Evolutionary conservation across 2,329 filamentous ascomycete species (phyloP), one percentile per base, ranked within the genome.

Genomic region (Raffaelea albimanens): DNA sequence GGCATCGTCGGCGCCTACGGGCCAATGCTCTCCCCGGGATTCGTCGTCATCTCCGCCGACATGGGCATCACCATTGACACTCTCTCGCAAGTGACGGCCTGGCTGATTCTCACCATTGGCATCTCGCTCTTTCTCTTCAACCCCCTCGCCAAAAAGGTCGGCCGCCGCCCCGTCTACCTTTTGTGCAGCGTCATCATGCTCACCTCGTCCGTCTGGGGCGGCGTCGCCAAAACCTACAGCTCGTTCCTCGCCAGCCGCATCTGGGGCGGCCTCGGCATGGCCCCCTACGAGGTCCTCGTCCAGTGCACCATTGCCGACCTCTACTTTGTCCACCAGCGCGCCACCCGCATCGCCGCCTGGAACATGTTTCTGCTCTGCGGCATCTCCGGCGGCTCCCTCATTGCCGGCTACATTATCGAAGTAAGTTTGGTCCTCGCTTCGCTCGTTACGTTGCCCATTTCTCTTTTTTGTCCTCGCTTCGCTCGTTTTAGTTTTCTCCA

Each of bases 231-330:
- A 22, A 60, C 61, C 47, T 75, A 73, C 52, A 53, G 53, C 23
- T 69, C 65, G 10, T 72, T 75, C 51, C 57, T 74, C 0, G 71
- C 61, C 4, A 69, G 67, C 44, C 63, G 71, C 13, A 63, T 74
- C 31, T 60, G 73, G 20, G 65, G 65, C 5, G 72, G 67, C 4
- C 56, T 75, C 5, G 70, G 70, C 4, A 73, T 74, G 68, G 70
- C 71, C 0, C 67, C 73, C 0, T 70, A 69, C 48, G 73, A 77
- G 53, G 66, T 73, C 2, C 58, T 78, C 5, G 71, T 77, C 4
- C 72, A 75, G 57, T 71, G 69, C 55, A 75, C 70, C 1, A 67
- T 71, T 42, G 67, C 66, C 5, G 69, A 71, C 44, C 55, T 71
- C 23, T 72, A 68, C 53, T 72, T 67, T 49, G 66, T 71, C 4